Base-by-base conservation (phyloP, 371 early-diverging fungal genomes). In the Quaeritorhiza haematococci region DNA sequence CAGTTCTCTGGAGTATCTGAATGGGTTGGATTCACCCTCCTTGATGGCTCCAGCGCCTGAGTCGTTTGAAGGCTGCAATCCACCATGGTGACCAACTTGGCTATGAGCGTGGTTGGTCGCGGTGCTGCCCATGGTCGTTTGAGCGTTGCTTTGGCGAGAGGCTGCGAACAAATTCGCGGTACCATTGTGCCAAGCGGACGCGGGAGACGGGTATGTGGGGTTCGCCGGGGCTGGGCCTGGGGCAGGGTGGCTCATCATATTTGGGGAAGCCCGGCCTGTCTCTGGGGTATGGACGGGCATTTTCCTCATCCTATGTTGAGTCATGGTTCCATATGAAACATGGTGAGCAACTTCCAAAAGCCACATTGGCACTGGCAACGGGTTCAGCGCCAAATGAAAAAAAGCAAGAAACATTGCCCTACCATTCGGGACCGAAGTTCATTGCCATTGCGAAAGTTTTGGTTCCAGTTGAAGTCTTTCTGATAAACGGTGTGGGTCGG, bases 391-490 rank as follows among this genome's bases (percentile, higher is more conserved):
- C 19, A 8, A 50, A 35, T 21, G 41, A 41, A 21, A 51, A 3
- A 33, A 5, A 47, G 44, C 4, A 15, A 46, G 10, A 55, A 51
- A 7, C 8, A 10, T 43, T 3, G 44, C 8, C 67, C 26, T 34
- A 67, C 67, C 67, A 67, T 49, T 67, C 55, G 17, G 67, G 67
- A 33, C 67, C 67, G 49, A 67, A 67, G 56, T 67, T 62, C 57
- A 67, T 56, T 27, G 62, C 54, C 67, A 67, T 67, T n/a, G n/a
- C n/a, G n/a, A n/a, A n/a, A n/a, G n/a, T n/a, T n/a, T n/a, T n/a
- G n/a, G n/a, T n/a, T n/a, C n/a, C n/a, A n/a, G n/a, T n/a, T n/a
- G n/a, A n/a, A n/a, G n/a, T n/a, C n/a, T n/a, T n/a, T n/a, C n/a
- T n/a, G n/a, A n/a, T n/a, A n/a, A n/a, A n/a, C n/a, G n/a, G n/a